Base-by-base conservation (phyloP, 345 rosid species). In the Melaleuca quinquenervia region DNA sequence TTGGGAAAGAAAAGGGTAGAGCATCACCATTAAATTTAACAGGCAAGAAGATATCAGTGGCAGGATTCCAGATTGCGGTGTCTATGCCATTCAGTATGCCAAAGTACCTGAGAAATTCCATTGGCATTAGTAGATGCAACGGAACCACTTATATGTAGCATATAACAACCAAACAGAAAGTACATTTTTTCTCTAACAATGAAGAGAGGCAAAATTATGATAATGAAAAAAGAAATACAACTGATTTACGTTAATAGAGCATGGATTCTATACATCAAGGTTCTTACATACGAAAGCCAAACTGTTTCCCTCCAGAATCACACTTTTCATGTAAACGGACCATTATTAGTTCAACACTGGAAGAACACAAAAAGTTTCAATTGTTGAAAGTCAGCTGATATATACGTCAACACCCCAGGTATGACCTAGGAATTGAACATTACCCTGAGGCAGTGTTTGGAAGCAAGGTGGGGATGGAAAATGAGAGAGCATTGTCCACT, bases 81-180 rank as follows among this genome's bases (percentile, higher is more conserved):
- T 93, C 94, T 85, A 93, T 91, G 27, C 94, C 94, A 32, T 93
- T 93, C 52, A 93, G 85, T 74, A 91, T 83, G 51, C 94, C 94
- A 62, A 91, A 88, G 88, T 93, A 93, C 92, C 94, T 93, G 86
- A 48, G 85, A 18, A 86, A 87, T 83, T 58, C 15, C 32, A 83
- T 41, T 48, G 82, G 62, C 41, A 29, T 52, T 11, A 3, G 51
- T 70, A 75, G 36, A 49, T 82, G 55, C 26, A 52, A 29, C 44
- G 8, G 26, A 49, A 18, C 55, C 27, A 44, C 22, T 52, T 51
- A 44, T n/a, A 27, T 82, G 26, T 12, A 82, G 32, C 53, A 82
- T 49, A 15, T 8, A 16, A 64, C 45, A 64, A 82, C 84, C 52
- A 82, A n/a, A 27, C n/a, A 82, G 16, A 64, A 64, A 64, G 78